Conservation (phyloP, 164 flowering plant species). For the Vitis rupestris region DNA sequence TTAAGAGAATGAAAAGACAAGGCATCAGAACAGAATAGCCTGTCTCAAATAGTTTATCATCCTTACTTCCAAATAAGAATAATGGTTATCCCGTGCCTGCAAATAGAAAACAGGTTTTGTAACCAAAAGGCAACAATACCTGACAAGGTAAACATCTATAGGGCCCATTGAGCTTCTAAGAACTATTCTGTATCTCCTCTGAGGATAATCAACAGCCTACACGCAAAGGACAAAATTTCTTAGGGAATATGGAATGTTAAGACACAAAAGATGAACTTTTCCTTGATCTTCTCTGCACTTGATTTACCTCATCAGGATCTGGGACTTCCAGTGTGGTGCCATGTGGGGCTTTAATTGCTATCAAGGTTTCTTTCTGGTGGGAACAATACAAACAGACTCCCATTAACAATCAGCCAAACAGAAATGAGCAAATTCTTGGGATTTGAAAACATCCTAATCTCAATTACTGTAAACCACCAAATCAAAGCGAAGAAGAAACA, state of each 20-base stretch:
- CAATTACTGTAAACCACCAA: background rate
- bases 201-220: slow-evolving; percentile 90
- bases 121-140: slow-evolving; percentile 39
- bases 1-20: slow-evolving; percentile 1
- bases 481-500: background rate
- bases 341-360: slow-evolving; percentile 81
- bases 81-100: too few species aligned
- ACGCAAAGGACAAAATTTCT: background rate
- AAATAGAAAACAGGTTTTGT: background rate
- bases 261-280: background rate
- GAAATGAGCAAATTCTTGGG: background rate
- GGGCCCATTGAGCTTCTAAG: slow-evolving; percentile 98
- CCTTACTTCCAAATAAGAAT: background rate
- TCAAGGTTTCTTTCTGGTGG: slow-evolving; percentile 70
- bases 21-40: background rate
- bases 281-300: background rate
- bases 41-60: background rate
- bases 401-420: slow-evolving; percentile 1
- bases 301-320: slow-evolving; percentile 82
- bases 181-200: slow-evolving; percentile 89
- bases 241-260: background rate
- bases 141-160: slow-evolving; percentile 92
- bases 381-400: slow-evolving; percentile 10
- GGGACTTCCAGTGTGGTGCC: slow-evolving; percentile 81
- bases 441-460: background rate